Evolutionary conservation across 441 rosid genomes (phyloP), one percentile per base, ranked within the genome.

Genomic region (Biscutella laevigata): DNA sequence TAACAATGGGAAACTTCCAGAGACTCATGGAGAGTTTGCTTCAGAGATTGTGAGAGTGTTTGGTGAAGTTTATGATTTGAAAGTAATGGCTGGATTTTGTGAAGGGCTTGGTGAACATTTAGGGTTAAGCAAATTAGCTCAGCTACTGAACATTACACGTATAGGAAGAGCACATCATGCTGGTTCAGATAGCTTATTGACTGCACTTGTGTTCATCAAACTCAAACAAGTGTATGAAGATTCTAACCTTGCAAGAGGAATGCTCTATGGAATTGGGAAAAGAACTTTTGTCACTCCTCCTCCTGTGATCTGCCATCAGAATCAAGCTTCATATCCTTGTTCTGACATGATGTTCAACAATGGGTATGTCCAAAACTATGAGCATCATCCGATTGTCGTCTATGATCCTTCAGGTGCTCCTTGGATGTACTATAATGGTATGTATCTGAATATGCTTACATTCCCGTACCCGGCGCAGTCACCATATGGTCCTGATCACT

Each of bases 181-280:
- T 5, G 66, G 71, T 33, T 66, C 71, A 0, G 71, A 66, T 42
- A 66, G 71, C 6, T 40, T 66, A 11, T 8, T 66, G 40, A 66
- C 71, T 16, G 71, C 71, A 0, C 52, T 29, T 19, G 57, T 66
- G 10, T 66, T 53, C 34, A 53, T 34, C 40, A 66, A 32, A 4
- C 61, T 66, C 6, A 59, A 6, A 4, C 51, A 59, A 14, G 12
- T 40, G 14, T 33, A 33, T 14, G 60, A 53, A 15, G 53, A 53
- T 12, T 53, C 53, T 3, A 60, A 1, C 17, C 25, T 33, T 24
- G 66, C 66, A 5, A 67, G 27, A 67, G 71, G 71, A n/a, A 13
- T 53, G 33, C 49, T 67, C 7, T 60, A 67, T 4, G 71, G 71
- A 9, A 40, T 60, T 11, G 57, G 62, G 13, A 67, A 60, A 12